These are phyloP conservation scores for Aureobasidium sp. DNA, from an alignment of 2,329 filamentous ascomycete species.

Conservation along the genomic window DNA sequence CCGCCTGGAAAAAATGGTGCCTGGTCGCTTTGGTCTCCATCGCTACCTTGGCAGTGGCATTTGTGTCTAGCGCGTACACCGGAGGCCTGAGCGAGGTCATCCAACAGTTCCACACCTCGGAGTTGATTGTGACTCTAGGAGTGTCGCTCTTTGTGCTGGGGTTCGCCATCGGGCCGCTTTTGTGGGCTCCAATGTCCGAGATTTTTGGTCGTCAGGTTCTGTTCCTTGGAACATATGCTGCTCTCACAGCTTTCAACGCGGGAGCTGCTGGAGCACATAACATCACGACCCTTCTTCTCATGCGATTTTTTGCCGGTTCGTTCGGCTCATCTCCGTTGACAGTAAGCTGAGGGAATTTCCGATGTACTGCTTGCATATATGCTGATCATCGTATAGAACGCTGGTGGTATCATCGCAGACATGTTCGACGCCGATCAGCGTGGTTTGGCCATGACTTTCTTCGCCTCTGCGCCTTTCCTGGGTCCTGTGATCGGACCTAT, in stretches of 20 bases:
- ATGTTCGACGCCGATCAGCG: slow-evolving; percentile 37
- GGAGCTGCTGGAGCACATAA: slow-evolving; percentile 39
- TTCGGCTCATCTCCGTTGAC: slow-evolving; percentile 39
- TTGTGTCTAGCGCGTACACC: slow-evolving; percentile 62
- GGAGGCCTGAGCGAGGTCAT: slow-evolving; percentile 51
- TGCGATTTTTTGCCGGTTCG: slow-evolving; percentile 40
- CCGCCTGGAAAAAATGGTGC: slow-evolving; percentile 54
- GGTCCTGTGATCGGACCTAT: slow-evolving; percentile 46
- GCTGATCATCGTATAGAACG: slow-evolving; percentile 30
- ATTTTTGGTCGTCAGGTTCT: slow-evolving; percentile 45
- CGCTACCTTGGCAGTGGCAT: slow-evolving; percentile 61
- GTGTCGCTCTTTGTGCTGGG: slow-evolving; percentile 60
- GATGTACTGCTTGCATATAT: too few species aligned
- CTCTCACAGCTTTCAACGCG: slow-evolving; percentile 36
- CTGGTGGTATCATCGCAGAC: slow-evolving; percentile 43
- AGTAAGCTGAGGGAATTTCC: neutral
- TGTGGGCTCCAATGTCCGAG: slow-evolving; percentile 58
- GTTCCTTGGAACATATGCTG: slow-evolving; percentile 32
- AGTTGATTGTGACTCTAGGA: slow-evolving; percentile 53
- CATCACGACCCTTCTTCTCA: slow-evolving; percentile 38
- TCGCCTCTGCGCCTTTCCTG: slow-evolving; percentile 62
- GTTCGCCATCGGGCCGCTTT: slow-evolving; percentile 49
- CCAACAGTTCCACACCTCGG: slow-evolving; percentile 45
- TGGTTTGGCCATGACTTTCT: slow-evolving; percentile 52
- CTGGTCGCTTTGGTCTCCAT: slow-evolving; percentile 58